These are phyloP conservation scores for Nicotiana obtusifolia DNA, from an alignment of 257 asterid genomes.

Conservation along the genomic window DNA sequence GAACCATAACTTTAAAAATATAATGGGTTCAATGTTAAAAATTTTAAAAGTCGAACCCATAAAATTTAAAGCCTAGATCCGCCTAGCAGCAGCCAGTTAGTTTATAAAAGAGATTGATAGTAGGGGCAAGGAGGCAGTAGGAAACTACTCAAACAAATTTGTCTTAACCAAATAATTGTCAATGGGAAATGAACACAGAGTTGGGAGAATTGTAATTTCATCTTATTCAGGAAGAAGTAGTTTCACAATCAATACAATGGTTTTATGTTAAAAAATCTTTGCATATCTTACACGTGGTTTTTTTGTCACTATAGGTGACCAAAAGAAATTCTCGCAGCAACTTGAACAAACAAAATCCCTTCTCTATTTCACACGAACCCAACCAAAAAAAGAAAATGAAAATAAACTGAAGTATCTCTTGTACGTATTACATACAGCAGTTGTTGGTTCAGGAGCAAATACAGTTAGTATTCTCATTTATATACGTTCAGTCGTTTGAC, in stretches of 20 bases:
- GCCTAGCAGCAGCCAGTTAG: no score
- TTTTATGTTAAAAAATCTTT: not conserved
- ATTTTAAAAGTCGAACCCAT: no score
- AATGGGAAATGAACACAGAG: not conserved
- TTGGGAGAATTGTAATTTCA: not conserved
- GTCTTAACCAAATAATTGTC: not conserved
- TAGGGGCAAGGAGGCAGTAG: no score
- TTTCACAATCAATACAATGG: not conserved
- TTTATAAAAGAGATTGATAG: no score
- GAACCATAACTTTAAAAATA: no score
- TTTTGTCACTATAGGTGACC: not conserved
- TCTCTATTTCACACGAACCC: not conserved
- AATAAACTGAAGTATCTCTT: not conserved
- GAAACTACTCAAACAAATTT: not conserved
- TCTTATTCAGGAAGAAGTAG: not conserved
- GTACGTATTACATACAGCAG: not conserved
- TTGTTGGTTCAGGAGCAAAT: not conserved
- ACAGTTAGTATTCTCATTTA: no score
- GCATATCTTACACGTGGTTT: not conserved
- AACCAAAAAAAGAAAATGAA: not conserved
- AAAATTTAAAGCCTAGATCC: no score
- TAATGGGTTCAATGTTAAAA: no score
- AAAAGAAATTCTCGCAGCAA: not conserved
- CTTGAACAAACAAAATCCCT: not conserved
- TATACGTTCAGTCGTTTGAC: no score